Evolutionary conservation across 441 rosid species (phyloP).

Genomic region (Arabidopsis hybrid): DNA sequence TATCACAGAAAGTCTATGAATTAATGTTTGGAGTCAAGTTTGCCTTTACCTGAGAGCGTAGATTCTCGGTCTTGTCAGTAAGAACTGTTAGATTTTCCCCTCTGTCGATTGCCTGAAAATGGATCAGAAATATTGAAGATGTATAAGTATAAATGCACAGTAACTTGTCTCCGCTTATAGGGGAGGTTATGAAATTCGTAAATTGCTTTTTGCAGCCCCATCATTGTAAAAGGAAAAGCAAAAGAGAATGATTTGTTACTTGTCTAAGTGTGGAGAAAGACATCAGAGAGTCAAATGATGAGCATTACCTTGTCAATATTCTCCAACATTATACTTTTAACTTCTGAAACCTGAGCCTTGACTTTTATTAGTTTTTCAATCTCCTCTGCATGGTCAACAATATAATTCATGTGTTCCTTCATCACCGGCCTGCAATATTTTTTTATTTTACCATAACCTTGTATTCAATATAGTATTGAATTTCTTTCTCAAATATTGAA

Average conservation of each 20-base stretch:
- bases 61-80: conserved; percentile 70
- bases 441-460: background rate
- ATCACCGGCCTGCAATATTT: conserved; percentile 67
- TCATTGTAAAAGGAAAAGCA: conserved; percentile 19
- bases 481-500: background rate
- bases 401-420: conserved; percentile 95
- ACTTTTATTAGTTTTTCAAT: conserved; percentile 87
- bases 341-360: conserved; percentile 95
- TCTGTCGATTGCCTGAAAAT: conserved; percentile 72
- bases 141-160: background rate
- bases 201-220: background rate
- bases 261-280: conserved; percentile 30
- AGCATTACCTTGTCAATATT: conserved; percentile 89
- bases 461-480: background rate
- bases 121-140: background rate
- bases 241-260: conserved; percentile 17
- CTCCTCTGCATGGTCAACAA: conserved; percentile 84
- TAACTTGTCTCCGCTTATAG: conserved; percentile 3
- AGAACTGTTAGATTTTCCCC: conserved; percentile 70
- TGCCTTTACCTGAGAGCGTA: conserved; percentile 68
- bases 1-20: background rate
- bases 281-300: conserved; percentile 25
- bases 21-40: background rate
- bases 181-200: background rate
- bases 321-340: conserved; percentile 83